These are phyloP conservation scores for Trichoderma polysporum DNA, from an alignment of 2,329 filamentous ascomycete genomes.

Conservation along the genomic window DNA sequence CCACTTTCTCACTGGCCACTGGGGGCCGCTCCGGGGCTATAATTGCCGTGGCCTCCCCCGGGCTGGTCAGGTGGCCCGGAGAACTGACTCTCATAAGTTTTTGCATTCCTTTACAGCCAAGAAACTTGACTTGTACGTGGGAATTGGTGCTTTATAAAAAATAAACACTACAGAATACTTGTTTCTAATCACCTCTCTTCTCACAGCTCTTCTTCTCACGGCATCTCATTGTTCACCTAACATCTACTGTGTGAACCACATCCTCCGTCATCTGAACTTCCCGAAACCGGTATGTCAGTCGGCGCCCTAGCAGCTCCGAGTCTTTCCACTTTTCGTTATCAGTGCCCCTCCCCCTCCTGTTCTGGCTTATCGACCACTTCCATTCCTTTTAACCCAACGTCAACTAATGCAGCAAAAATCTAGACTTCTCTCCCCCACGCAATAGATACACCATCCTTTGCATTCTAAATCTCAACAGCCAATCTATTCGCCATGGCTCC, in stretches of 20 bases:
- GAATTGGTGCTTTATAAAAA: not conserved
- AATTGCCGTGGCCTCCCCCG: not conserved
- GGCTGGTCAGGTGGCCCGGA: conserved; percentile 8
- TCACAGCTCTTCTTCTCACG: not conserved
- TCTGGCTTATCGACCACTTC: not conserved
- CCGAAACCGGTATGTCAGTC: not conserved
- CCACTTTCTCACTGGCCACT: not conserved
- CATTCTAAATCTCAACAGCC: not conserved
- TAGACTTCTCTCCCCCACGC: not conserved
- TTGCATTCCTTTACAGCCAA: not conserved
- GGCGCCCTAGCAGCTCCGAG: not conserved
- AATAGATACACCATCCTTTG: not conserved
- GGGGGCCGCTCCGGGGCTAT: not conserved
- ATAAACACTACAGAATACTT: not conserved
- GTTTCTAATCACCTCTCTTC: not conserved
- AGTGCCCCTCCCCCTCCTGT: conserved; percentile 12
- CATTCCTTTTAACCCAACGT: not conserved
- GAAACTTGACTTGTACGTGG: not conserved
- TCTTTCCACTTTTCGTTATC: not conserved
- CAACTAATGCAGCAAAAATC: not conserved
- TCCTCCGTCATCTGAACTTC: not conserved
- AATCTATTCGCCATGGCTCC: conserved; percentile 51
- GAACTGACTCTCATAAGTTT: not conserved
- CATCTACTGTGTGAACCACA: not conserved
- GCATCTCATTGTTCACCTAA: not conserved